Percentiles rank a stretch among this genome's conserved stretches.
Conservation (phyloP, 192 early-diverging fungal genomes). For the Dispira simplex region DNA sequence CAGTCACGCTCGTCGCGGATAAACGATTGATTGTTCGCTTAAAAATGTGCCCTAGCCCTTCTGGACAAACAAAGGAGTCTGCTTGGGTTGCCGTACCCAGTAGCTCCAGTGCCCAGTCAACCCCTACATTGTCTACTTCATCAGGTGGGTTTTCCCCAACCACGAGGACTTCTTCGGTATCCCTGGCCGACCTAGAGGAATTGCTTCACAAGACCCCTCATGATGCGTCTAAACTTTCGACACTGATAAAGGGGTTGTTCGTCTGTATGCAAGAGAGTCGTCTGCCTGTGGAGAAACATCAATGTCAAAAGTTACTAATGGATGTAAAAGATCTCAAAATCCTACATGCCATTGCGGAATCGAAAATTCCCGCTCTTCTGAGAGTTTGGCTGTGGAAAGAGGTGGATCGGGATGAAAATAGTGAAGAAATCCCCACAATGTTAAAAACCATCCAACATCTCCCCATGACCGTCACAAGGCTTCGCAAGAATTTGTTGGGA, state of each 20-base stretch:
- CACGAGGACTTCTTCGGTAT: background rate
- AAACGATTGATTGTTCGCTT: too few relatives aligned
- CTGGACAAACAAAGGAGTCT: too few relatives aligned
- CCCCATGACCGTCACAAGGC: conserved; percentile 2
- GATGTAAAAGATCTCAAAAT: background rate
- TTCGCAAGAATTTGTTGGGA: background rate
- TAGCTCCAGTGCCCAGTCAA: too few relatives aligned
- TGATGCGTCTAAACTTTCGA: background rate
- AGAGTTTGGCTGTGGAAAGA: background rate
- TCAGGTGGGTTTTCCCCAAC: too few relatives aligned
- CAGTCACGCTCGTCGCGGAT: too few relatives aligned
- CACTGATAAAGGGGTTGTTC: too few relatives aligned
- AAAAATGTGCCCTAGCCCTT: too few relatives aligned
- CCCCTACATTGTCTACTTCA: too few relatives aligned
- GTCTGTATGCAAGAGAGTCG: too few relatives aligned
- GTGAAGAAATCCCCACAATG: background rate
- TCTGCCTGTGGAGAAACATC: too few relatives aligned
- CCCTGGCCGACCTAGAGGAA: background rate
- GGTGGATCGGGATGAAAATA: background rate
- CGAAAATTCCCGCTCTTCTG: background rate
- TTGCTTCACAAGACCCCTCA: background rate
- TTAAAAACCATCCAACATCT: background rate
- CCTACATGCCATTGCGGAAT: conserved; percentile 1
- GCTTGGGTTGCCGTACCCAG: too few relatives aligned
- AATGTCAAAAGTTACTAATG: background rate